Base-by-base conservation (phyloP, 345 rosid species). In the Pistacia vera region DNA sequence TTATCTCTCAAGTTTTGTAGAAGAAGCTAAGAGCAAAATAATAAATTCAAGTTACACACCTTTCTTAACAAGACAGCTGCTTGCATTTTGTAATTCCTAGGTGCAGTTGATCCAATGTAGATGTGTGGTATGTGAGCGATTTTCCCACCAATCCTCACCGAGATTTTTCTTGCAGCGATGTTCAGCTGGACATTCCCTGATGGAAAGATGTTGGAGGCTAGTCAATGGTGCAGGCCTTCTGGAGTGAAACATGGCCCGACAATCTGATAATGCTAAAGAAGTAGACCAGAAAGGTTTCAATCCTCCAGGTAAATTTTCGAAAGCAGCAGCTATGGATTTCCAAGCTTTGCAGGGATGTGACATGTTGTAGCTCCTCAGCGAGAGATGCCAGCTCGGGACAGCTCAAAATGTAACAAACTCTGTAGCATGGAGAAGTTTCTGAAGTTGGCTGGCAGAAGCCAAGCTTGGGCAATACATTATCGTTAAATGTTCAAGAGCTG, bases 391-490 rank as follows among this genome's bases (percentile, higher is more conserved):
- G 22, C 58, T 6, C 0, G 44, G 78, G 66, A 57, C 72, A 75
- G 41, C 66, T 58, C 70, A 75, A 28, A 20, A 66, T 75, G 11
- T 3, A n/a, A 20, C 8, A 66, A 44, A 28, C 78, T 75, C 38
- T 38, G n/a, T 0, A 66, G 48, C 56, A 14, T 12, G 11, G 22
- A 28, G 61, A 76, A 55, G 18, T 62, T 57, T 13, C 57, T 64
- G 18, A 75, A 6, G 57, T 60, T 59, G 2, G 55, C 73, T 0
- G 79, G 79, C 20, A 60, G 52, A 76, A 70, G 14, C 62, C 57
- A 76, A 14, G 52, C 74, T 36, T 14, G 79, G 74, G 57, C 74
- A 76, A 14, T 69, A 76, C 74, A 76, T 68, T 3, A 69, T 49
- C 2, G 44, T 51, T 11, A 76, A 69, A 33, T 76, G 74, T 69